A percentile compares a stretch with the other conserved stretches of the same genome.
Conservation (phyloP, 305 asterid species). For the Fraxinus albicans region DNA sequence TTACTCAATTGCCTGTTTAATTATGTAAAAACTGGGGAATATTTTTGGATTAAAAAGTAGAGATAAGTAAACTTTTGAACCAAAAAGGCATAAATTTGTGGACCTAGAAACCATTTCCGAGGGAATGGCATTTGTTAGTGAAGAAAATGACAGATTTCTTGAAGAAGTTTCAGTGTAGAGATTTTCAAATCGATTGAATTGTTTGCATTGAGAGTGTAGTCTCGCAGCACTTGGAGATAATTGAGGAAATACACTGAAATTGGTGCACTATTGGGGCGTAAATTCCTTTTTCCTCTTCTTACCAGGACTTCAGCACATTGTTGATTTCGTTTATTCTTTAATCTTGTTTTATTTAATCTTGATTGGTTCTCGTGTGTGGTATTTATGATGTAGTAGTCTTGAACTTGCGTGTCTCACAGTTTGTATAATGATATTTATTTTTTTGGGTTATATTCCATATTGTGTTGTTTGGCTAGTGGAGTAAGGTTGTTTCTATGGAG, state of each 20-base stretch:
- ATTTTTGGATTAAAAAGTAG: slow-evolving; percentile 62
- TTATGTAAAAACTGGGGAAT: slow-evolving; percentile 67
- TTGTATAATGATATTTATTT: no score
- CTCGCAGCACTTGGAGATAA: slow-evolving; percentile 58
- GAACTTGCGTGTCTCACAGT: no score
- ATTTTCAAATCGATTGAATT: slow-evolving; percentile 58
- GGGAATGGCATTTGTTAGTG: slow-evolving; percentile 45
- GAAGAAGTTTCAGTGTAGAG: slow-evolving; percentile 62
- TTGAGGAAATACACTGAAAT: slow-evolving; percentile 45
- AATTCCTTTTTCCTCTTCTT: no score
- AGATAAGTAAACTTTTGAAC: slow-evolving; percentile 68
- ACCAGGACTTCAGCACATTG: no score
- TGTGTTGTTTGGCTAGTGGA: slow-evolving; percentile 66
- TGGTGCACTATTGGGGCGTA: slow-evolving; percentile 9
- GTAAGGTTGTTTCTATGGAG: slow-evolving; percentile 5
- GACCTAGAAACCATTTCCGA: slow-evolving; percentile 70
- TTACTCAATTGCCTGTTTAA: no score
- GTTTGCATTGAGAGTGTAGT: slow-evolving; percentile 42
- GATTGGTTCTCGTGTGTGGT: no score
- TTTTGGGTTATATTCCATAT: neutral
- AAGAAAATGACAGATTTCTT: slow-evolving; percentile 43
- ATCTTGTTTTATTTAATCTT: no score
- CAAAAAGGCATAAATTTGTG: slow-evolving; percentile 43
- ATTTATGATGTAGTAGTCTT: no score
- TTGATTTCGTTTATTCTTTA: no score